Evolutionary conservation across 2,329 filamentous ascomycete genomes (phyloP), one percentile per base, ranked within the genome.

Genomic region (Calonectria pteridis): DNA sequence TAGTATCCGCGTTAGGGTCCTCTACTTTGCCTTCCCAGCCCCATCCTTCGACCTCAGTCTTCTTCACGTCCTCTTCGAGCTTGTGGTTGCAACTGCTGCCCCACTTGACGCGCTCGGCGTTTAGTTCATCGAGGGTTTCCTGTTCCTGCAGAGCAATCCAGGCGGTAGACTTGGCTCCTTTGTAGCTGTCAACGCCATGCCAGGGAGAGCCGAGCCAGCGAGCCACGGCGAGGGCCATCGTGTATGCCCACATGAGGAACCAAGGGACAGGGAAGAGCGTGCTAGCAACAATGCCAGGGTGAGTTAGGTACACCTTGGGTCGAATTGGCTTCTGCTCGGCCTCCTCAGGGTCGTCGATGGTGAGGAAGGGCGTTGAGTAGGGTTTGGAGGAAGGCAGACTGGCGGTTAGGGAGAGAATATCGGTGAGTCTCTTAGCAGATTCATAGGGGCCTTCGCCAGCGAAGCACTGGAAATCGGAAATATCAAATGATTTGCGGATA

Each of bases 21-120:
- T 88, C 88, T n/a, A 88, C 86, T 13, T 84, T 86, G 69, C 93
- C 92, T 76, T 91, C 87, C 84, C 92, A 93, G 0, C 95, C 96
- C 95, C 96, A 98, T 10, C 95, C 94, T 53, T 94, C 92, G 4
- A 98, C 93, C 83, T 98, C 95, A 1, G 95, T 97, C 79, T 91
- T 91, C 84, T 93, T 93, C 6, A 95, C 91, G 49, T 89, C 86
- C 73, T 90, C 89, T 26, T 88, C 85, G 0, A 93, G 92, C 69
- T 85, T 83, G 14, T 89, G 83, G 76, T 93, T 89, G 11, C 89
- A 90, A n/a, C 91, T 90, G 35, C 93, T 94, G 3, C 96, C 96
- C 96, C 96, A 98, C 86, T 98, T 98, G 70, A 87, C 65, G 84
- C 89, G 82, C 87, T 92, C 75, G 5, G 88, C 90, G 33, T 81